Percentiles rank a stretch among this genome's conserved stretches.
phyloP scores from a whole-genome alignment of 2,329 filamentous ascomycete species.

The Trichoderma sp. region DNA sequence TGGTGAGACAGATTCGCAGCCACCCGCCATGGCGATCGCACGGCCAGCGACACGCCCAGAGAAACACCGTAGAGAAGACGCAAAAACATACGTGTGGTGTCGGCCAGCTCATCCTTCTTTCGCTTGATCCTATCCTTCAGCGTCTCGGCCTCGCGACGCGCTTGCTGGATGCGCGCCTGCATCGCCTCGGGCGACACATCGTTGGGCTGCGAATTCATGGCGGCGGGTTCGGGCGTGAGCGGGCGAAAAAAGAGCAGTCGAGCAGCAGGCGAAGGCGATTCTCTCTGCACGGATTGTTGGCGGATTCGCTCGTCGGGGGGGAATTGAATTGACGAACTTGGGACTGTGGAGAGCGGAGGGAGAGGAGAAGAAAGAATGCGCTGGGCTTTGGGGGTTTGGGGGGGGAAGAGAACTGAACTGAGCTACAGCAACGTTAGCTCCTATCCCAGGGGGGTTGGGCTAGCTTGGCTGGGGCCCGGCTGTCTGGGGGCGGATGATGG shows the following conservation, averaged over 20 bases:
- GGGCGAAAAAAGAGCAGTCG: conserved; percentile 19
- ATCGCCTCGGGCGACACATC: conserved; percentile 75
- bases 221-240: conserved; percentile 32
- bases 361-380: conserved; percentile 30
- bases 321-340: conserved; percentile 32
- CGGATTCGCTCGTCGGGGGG: conserved; percentile 32
- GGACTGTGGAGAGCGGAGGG: conserved; percentile 40
- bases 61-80: conserved; percentile 1
- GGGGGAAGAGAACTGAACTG: conserved; percentile 30
- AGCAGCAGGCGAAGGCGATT: conserved; percentile 25
- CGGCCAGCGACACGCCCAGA: conserved; percentile 4
- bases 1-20: neutral
- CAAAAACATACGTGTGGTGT: conserved; percentile 85
- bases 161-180: conserved; percentile 90
- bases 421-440: conserved; percentile 32
- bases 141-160: conserved; percentile 94
- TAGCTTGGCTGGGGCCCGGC: conserved; percentile 23
- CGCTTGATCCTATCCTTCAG: conserved; percentile 99
- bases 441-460: conserved; percentile 30
- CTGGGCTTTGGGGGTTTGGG: conserved; percentile 26
- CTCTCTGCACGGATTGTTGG: conserved; percentile 14
- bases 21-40: neutral
- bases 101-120: conserved; percentile 99
- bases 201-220: conserved; percentile 60
- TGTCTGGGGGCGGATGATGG: conserved; percentile 17